Percentiles rank a stretch among this genome's conserved stretches.
Conservation (phyloP, 2,329 filamentous ascomycete genomes). For the Coleophoma eucalyptorum region DNA sequence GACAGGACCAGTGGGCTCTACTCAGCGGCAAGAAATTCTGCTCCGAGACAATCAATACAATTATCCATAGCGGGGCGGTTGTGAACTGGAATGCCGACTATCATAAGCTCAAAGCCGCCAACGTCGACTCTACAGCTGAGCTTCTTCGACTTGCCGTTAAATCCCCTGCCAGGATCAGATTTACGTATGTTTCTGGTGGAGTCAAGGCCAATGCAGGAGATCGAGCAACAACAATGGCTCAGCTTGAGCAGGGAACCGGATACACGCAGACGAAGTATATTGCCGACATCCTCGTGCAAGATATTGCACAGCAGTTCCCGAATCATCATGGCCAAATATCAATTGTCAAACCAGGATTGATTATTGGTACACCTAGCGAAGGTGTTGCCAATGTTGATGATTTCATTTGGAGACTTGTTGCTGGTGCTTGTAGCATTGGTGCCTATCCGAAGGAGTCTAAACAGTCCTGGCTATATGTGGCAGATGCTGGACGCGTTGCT, state of each 20-base stretch:
- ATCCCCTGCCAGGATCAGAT: constrained; percentile 4
- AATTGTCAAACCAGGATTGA: constrained; percentile 17
- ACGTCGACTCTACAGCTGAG: constrained; percentile 56
- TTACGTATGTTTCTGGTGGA: constrained; percentile 27
- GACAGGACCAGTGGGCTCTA: constrained; percentile 57
- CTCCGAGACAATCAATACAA: constrained; percentile 59
- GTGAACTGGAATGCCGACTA: constrained; percentile 80
- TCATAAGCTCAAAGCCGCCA: constrained; percentile 61
- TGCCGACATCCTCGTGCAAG: constrained; percentile 52
- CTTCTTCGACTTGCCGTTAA: constrained; percentile 12
- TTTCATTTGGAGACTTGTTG: constrained; percentile 21
- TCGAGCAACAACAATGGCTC: constrained; percentile 46
- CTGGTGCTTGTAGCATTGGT: constrained; percentile 10
- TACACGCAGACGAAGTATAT: constrained; percentile 90
- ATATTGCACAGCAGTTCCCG: not conserved
- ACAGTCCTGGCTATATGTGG: constrained; percentile 12
- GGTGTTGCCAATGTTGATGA: constrained; percentile 23
- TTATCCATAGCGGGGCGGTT: constrained; percentile 77
- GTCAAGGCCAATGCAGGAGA: constrained; percentile 2
- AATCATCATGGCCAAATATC: constrained; percentile 3
- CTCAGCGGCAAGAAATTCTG: no score
- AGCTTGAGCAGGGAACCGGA: constrained; percentile 69
- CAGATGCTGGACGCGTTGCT: constrained; percentile 11
- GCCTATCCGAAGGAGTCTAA: constrained; percentile 9
- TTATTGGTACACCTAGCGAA: constrained; percentile 16